Percentiles rank a stretch among this genome's conserved stretches.
phyloP scores from a whole-genome alignment of 306 rosid species.

The Rosa multiflora region DNA sequence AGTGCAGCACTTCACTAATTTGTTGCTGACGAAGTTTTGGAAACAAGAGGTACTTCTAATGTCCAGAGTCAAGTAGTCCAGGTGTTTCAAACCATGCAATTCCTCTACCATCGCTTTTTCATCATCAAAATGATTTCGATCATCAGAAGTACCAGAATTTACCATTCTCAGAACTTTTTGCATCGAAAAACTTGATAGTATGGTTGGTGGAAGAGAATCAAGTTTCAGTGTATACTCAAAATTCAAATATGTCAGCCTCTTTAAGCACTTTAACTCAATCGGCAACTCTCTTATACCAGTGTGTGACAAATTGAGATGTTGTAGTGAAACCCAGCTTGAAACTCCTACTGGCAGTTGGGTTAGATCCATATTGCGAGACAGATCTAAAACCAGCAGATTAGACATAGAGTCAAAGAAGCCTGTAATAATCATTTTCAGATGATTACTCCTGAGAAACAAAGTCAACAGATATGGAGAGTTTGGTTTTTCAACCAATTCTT shows the following conservation, averaged over 20 bases:
- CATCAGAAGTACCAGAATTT: not conserved
- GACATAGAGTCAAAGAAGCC: constrained; percentile 1
- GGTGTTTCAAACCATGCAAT: not conserved
- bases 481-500: not conserved
- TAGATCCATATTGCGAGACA: not conserved
- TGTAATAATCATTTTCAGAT: not conserved
- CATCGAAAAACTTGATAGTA: not conserved
- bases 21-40: not conserved
- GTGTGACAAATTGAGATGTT: not conserved
- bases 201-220: not conserved
- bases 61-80: not conserved
- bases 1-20: not conserved
- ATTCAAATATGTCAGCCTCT: not conserved
- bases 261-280: not conserved
- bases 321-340: not conserved
- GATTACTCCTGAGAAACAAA: not conserved
- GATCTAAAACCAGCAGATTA: constrained; percentile 5
- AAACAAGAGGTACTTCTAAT: not conserved
- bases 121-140: not conserved
- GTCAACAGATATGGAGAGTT: constrained; percentile 3
- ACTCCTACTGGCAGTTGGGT: not conserved
- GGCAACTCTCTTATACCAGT: not conserved
- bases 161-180: not conserved
- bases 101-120: not conserved
- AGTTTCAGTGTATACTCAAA: not conserved